These are phyloP conservation scores for Penicillium corylophilum DNA, from an alignment of 2,329 filamentous ascomycete species.

Conservation along the genomic window DNA sequence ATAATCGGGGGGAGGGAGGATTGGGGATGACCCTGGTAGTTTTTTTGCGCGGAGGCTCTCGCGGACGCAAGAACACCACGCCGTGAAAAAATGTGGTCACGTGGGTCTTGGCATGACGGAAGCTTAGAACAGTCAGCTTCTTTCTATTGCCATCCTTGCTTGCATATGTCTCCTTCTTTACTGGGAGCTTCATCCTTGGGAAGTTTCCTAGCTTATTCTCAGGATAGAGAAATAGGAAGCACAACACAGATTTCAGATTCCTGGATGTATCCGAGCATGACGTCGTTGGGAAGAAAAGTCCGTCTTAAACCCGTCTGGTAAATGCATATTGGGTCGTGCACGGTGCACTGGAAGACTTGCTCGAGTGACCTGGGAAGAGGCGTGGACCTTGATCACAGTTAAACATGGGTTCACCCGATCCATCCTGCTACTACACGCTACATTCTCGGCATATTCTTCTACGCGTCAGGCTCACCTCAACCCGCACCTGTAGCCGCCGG, in stretches of 20 bases:
- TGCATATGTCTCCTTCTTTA: not conserved
- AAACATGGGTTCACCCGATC: not conserved
- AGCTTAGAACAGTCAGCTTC: not conserved
- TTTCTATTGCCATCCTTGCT: not conserved
- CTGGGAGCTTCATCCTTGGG: not conserved
- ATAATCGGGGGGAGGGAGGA: not conserved
- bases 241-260: not conserved
- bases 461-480: not conserved
- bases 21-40: slow-evolving; percentile 4
- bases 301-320: slow-evolving; percentile 10
- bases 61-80: slow-evolving; percentile 9
- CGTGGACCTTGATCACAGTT: not conserved
- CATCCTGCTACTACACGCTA: not conserved
- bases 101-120: slow-evolving; percentile 10
- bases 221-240: no score
- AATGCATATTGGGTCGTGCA: not conserved
- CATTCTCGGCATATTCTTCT: not conserved
- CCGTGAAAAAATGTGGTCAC: slow-evolving; percentile 14
- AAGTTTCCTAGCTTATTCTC: not conserved
- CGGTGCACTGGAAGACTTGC: not conserved
- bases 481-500: not conserved
- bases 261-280: not conserved
- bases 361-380: not conserved
- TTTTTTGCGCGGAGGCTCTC: slow-evolving; percentile 4
- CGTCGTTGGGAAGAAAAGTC: slow-evolving; percentile 7